Evolutionary conservation across 257 asterid genomes (phyloP), one percentile per base, ranked within the genome.

Genomic region (Gentiana macrophylla): DNA sequence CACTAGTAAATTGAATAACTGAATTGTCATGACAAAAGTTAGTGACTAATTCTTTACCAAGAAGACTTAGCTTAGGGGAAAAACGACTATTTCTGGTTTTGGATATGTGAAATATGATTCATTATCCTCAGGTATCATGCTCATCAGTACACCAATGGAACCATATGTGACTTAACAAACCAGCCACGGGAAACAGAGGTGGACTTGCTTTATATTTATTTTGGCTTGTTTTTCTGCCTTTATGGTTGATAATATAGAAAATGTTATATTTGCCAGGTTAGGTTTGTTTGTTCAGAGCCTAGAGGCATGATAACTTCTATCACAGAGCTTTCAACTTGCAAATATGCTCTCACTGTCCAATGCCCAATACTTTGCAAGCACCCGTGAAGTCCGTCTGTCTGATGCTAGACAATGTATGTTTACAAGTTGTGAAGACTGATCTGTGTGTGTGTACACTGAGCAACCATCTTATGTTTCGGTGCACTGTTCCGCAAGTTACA

Each of bases 151-250:
- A 92, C 60, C 8, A 92, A 92, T 52, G 99, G 99, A 59, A 92
- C 99, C 60, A 57, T 70, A 60, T 92, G 99, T 67, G 97, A 92
- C 67, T 75, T 92, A 64, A 88, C 97, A 69, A 86, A 86, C 62
- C 84, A 81, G 69, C 94, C 94, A 55, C 89, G 99, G 48, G 91
- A 92, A 72, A 85, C 94, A 49, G 99, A 92, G 95, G 99, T 78
- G 58, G 67, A 47, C 32, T 43, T 55, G 2, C 8, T 45, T 49
- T 7, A 64, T 49, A 24, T 65, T 62, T 62, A 32, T 63, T 60
- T 57, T 57, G 46, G 38, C 56, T 38, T 4, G 2, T 41, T 38
- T 15, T 15, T 15, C 34, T 49, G 55, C 51, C 38, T 38, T 5
- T 1, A 38, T 37, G 63, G 55, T 68, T 48, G 49, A 51, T 52